These are phyloP conservation scores for Blepharisma stoltei DNA, from an alignment of 73 alveolate genomes.

Conservation along the genomic window DNA sequence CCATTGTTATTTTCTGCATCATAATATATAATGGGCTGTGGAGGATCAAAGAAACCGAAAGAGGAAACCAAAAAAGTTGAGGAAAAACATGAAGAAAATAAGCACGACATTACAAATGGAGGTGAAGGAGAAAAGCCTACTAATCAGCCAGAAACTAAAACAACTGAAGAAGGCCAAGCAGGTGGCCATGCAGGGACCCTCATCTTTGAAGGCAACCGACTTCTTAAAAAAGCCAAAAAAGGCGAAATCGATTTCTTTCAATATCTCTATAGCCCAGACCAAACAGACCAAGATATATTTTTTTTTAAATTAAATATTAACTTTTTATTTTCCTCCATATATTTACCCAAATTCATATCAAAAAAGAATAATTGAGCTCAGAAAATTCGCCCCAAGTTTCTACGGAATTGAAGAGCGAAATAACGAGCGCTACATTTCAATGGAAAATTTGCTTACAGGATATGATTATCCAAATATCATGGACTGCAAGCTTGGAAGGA, in stretches of 20 bases:
- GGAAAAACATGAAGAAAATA: too few relatives aligned
- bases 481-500: constrained; percentile 19
- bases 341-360: too few relatives aligned
- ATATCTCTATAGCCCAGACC: background rate
- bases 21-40: too few relatives aligned
- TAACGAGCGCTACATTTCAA: background rate
- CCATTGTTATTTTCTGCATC: too few relatives aligned
- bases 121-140: too few relatives aligned
- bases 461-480: constrained; percentile 10
- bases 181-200: constrained; percentile 25
- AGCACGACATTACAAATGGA: too few relatives aligned
- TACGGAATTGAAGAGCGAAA: constrained; percentile 14
- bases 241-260: background rate
- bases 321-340: too few relatives aligned
- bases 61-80: too few relatives aligned
- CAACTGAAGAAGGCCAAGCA: constrained; percentile 6
- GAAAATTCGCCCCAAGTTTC: constrained; percentile 1
- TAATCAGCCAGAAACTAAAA: too few relatives aligned
- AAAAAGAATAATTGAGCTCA: background rate
- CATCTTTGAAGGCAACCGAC: constrained; percentile 25
- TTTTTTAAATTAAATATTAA: too few relatives aligned
- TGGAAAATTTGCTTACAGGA: constrained; percentile 12
- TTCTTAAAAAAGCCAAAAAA: background rate
- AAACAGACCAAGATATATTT: too few relatives aligned
- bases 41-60: too few relatives aligned